Percentiles rank a stretch among this genome's conserved stretches.
These are phyloP conservation scores for Candida odintsovae DNA, from an alignment of 805 yeast genomes.

Conservation along the genomic window DNA sequence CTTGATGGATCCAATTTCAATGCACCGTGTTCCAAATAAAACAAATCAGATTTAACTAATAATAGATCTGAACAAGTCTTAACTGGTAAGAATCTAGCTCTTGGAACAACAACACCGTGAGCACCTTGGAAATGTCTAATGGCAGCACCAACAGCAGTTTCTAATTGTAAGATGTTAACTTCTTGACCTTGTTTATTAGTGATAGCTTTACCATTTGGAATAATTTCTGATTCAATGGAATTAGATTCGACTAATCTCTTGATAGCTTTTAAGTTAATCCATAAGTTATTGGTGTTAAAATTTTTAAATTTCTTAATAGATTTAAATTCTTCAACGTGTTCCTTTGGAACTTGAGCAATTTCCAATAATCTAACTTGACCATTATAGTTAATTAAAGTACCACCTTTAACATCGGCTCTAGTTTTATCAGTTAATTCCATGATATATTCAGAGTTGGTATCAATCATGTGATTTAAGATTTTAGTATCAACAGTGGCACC, in stretches of 20 bases:
- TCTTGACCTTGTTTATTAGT: constrained; percentile 64
- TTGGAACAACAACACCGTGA: constrained; percentile 97
- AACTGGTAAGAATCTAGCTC: constrained; percentile 96
- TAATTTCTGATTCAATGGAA: constrained; percentile 84
- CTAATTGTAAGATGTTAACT: constrained; percentile 85
- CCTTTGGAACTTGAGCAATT: constrained; percentile 98
- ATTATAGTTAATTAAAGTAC: constrained; percentile 93
- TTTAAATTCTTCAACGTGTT: constrained; percentile 96
- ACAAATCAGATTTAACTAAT: constrained; percentile 91
- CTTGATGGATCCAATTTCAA: constrained; percentile 77
- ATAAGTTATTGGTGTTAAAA: constrained; percentile 96
- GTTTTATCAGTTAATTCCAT: constrained; percentile 99
- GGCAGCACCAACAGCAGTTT: constrained; percentile 99
- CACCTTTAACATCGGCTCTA: constrained; percentile 99
- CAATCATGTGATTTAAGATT: constrained; percentile 88
- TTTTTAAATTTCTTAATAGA: constrained; percentile 96
- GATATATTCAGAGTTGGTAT: constrained; percentile 85
- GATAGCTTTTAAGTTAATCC: constrained; percentile 94
- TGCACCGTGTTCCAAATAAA: constrained; percentile 87
- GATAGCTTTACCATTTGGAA: constrained; percentile 88
- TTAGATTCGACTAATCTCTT: constrained; percentile 84
- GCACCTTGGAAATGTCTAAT: constrained; percentile 93
- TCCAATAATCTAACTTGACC: constrained; percentile 92
- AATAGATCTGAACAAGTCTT: constrained; percentile 94
- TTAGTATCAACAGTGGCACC: constrained; percentile 96